These are phyloP conservation scores for Sungouiozyma ichnusensis DNA, from an alignment of 805 yeast species.

Conservation along the genomic window DNA sequence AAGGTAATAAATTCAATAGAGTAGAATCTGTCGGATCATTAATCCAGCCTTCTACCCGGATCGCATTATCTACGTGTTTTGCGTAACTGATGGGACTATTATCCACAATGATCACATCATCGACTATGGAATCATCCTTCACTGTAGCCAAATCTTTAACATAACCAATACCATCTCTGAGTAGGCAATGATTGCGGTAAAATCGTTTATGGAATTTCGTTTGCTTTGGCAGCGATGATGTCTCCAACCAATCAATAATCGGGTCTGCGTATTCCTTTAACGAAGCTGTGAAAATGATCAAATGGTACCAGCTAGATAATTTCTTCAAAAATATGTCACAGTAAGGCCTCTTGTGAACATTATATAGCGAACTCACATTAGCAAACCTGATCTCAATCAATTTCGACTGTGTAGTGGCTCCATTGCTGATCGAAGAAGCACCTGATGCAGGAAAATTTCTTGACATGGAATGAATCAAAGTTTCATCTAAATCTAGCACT, in stretches of 20 bases:
- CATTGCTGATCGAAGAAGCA: slow-evolving; percentile 11
- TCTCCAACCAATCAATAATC: slow-evolving; percentile 81
- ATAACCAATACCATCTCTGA: slow-evolving; percentile 73
- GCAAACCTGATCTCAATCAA: slow-evolving; percentile 71
- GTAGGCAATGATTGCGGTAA: slow-evolving; percentile 72
- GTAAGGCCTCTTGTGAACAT: slow-evolving; percentile 84
- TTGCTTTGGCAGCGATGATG: slow-evolving; percentile 34
- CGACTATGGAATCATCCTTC: slow-evolving; percentile 16
- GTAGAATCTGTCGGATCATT: slow-evolving; percentile 89
- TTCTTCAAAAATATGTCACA: slow-evolving; percentile 76
- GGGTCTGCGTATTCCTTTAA: slow-evolving; percentile 96
- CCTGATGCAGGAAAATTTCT: slow-evolving; percentile 33
- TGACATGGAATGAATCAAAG: slow-evolving; percentile 83
- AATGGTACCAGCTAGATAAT: slow-evolving; percentile 76
- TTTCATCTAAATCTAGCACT: slow-evolving; percentile 86
- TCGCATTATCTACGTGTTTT: slow-evolving; percentile 76
- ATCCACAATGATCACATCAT: slow-evolving; percentile 68
- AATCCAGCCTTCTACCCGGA: slow-evolving; percentile 95
- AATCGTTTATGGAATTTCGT: slow-evolving; percentile 44
- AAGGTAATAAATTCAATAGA: slow-evolving; percentile 68
- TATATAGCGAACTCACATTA: slow-evolving; percentile 69
- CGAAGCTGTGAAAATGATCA: slow-evolving; percentile 90
- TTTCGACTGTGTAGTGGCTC: slow-evolving; percentile 32
- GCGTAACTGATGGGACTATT: slow-evolving; percentile 89
- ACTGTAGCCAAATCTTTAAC: slow-evolving; percentile 50